Evolutionary conservation across 768 basidiomycete genomes (phyloP), one percentile per base, ranked within the genome.

Genomic region (Ramaria rubella): DNA sequence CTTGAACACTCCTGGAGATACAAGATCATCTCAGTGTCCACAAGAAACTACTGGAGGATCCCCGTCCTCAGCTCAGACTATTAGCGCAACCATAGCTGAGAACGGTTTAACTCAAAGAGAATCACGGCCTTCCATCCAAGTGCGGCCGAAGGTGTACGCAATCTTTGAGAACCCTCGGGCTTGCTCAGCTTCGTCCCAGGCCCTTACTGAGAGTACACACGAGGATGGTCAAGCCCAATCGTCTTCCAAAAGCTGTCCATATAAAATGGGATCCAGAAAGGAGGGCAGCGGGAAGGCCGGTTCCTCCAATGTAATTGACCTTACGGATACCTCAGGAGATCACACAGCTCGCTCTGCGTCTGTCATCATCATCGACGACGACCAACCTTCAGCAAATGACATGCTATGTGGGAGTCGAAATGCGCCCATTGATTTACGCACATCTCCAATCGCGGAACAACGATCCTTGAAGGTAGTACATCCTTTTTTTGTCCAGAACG

Each of bases 401-500:
- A 5, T 17, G 2, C 46, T 14, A 2, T 36, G 14, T n/a, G 49
- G 49, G 14, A 51, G 49, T 34, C 30, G 19, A 31, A 21, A 34
- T 51, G 49, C 33, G 17, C 49, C 49, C 12, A 51, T 51, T 24
- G 49, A 51, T 23, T 24, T 51, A 17, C 15, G 11, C 30, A 33
- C 49, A 1, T 51, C 31, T 5, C 33, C 49, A 11, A 9, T n/a
- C 6, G 30, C 7, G 12, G 9, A 14, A 11, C 2, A n/a, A 7
- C 27, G 21, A 6, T 24, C 49, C 12, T n/a, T 9, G 33, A 51
- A 27, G 11, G 46, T 23, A 7, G 8, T 51, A 23, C 49, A 51
- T 30, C 49, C 49, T 14, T 51, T 51, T 51, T 51, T 51, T 51
- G 49, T 31, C 12, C 49, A 31, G 29, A n/a, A 4, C n/a, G 46